Evolutionary conservation across 2,329 filamentous ascomycete species (phyloP), one percentile per base, ranked within the genome.

Genomic region (Diaporthe citri): DNA sequence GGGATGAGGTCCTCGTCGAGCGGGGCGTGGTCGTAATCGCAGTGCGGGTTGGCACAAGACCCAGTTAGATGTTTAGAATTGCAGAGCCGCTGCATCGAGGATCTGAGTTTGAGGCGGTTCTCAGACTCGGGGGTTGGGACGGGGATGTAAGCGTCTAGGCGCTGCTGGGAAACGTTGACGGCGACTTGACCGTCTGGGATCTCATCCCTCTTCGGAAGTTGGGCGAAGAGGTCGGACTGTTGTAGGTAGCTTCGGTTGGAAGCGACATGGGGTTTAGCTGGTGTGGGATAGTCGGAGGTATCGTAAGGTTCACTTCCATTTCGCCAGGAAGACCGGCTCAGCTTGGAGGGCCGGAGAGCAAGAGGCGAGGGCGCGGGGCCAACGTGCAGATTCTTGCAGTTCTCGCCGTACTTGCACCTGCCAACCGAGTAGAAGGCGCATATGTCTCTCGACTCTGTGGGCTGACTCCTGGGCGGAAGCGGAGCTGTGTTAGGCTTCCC

Each of bases 101-200:
- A 77, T 28, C 79, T 79, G 15, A 77, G 71, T 60, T 77, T 79
- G 36, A 83, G 77, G 39, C 76, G 77, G 15, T 25, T 57, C 36
- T 78, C 74, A 36, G 76, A 71, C 3, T 77, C 77, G 7, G 74
- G 9, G 28, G 34, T 78, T 12, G 79, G 76, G 17, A 77, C 62
- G 25, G 76, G 62, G n/a, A 82, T 76, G 73, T 80, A 80, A 48
- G 79, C 57, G 57, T 83, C 82, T 46, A 83, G 78, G 20, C 82
- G 82, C 55, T 80, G 76, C 12, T 77, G 66, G 51, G 76, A 73
- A 28, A 52, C 48, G 70, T 82, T 83, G n/a, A 83, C 66, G 17
- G 80, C 76, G 13, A 83, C 76, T 55, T 75, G 72, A 34, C 79
- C 80, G 7, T 75, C 64, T 17, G 80, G 81, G 52, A 83, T 79